These are phyloP conservation scores for Fusarium agapanthi DNA, from an alignment of 2,329 filamentous ascomycete species.

Conservation along the genomic window DNA sequence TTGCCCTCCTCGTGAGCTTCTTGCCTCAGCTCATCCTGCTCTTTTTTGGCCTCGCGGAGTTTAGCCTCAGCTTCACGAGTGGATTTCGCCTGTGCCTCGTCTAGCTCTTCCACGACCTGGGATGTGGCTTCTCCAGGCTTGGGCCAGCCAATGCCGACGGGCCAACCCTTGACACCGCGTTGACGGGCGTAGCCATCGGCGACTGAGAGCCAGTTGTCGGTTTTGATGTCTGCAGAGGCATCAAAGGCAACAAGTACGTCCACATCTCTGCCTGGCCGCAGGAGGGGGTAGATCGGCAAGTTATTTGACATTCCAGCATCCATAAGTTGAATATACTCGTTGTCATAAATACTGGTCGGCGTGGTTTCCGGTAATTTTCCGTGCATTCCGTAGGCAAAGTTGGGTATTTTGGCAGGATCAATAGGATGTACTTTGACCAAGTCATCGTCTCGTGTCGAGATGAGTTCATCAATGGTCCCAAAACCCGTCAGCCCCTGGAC, in stretches of 20 bases:
- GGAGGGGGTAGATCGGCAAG: constrained; percentile 90
- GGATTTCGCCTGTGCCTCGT: constrained; percentile 69
- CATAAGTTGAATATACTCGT: constrained; percentile 83
- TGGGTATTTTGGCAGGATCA: constrained; percentile 88
- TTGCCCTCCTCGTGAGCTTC: constrained; percentile 39
- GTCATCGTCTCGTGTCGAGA: constrained; percentile 83
- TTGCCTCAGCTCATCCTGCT: constrained; percentile 49
- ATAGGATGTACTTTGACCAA: constrained; percentile 94
- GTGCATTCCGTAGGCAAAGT: constrained; percentile 85
- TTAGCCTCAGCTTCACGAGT: constrained; percentile 69
- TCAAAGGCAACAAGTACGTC: constrained; percentile 95
- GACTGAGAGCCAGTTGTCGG: constrained; percentile 95
- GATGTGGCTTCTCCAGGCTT: constrained; percentile 65
- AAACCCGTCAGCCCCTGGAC: constrained; percentile 80
- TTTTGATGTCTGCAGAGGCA: constrained; percentile 89
- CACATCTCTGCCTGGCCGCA: constrained; percentile 86
- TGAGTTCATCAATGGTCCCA: constrained; percentile 79
- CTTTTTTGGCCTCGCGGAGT: constrained; percentile 66
- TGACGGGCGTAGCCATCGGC: constrained; percentile 93
- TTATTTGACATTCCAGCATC: constrained; percentile 99
- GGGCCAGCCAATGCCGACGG: constrained; percentile 93
- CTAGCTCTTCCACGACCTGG: constrained; percentile 71
- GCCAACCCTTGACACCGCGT: constrained; percentile 93
- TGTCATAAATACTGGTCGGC: constrained; percentile 78
- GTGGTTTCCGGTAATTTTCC: constrained; percentile 77